Evolutionary conservation across 495 filamentous ascomycete species (phyloP).

Genomic region (Penicillium ucsense): DNA sequence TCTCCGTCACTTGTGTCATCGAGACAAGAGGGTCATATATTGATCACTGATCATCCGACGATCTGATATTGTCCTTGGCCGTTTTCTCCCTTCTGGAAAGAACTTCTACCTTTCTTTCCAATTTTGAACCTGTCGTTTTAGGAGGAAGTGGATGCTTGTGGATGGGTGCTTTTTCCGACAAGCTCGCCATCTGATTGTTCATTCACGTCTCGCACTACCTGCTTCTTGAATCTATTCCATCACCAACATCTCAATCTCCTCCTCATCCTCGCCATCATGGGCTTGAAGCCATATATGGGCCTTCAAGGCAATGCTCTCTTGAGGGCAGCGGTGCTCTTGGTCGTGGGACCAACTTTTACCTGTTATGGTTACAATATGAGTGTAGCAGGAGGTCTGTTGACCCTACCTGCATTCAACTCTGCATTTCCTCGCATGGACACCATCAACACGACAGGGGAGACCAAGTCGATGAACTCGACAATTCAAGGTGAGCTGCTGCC

Average conservation of each 20-base stretch:
- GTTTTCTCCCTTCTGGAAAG: neutral
- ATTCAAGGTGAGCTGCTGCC: constrained; percentile 26
- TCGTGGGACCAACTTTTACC: constrained; percentile 38
- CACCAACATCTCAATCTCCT: neutral
- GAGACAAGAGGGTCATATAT: neutral
- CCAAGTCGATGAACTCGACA: constrained; percentile 24
- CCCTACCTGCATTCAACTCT: constrained; percentile 28
- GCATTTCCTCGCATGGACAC: constrained; percentile 47
- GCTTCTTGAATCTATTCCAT: too few relatives aligned
- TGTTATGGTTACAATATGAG: constrained; percentile 46
- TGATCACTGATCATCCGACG: neutral
- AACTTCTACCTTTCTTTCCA: too few relatives aligned
- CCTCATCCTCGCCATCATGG: constrained; percentile 3
- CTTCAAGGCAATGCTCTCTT: constrained; percentile 26
- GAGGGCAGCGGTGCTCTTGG: constrained; percentile 24
- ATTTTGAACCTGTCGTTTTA: too few relatives aligned
- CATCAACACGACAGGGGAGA: constrained; percentile 25
- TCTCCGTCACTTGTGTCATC: too few relatives aligned
- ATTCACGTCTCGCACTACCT: too few relatives aligned
- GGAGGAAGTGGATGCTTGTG: too few relatives aligned
- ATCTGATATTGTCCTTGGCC: constrained; percentile 1
- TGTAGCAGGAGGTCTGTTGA: constrained; percentile 33
- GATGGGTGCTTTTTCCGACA: too few relatives aligned
- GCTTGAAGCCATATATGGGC: constrained; percentile 23
- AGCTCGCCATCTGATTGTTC: too few relatives aligned